These are phyloP conservation scores for Paecilomyces formosus DNA, from an alignment of 2,329 filamentous ascomycete genomes.

Conservation along the genomic window DNA sequence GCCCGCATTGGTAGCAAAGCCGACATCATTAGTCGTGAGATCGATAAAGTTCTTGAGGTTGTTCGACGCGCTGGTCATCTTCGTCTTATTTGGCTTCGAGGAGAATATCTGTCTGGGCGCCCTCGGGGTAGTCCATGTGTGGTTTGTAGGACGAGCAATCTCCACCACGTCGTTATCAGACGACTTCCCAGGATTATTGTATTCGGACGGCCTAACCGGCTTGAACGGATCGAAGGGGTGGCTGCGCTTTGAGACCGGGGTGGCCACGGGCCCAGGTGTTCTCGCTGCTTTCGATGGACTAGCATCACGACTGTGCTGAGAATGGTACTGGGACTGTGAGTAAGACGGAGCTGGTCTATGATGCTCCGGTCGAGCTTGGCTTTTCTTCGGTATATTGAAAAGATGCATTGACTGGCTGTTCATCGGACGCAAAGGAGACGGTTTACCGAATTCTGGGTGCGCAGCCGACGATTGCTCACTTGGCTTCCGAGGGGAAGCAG, in stretches of 20 bases:
- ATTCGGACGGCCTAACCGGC: conserved; percentile 28
- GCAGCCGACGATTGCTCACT: conserved; percentile 27
- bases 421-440: conserved; percentile 45
- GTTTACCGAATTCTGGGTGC: conserved; percentile 50
- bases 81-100: conserved; percentile 36
- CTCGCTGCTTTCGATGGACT: neutral
- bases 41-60: conserved; percentile 43
- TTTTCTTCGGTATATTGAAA: conserved; percentile 47
- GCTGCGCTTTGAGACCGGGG: conserved; percentile 2
- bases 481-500: conserved; percentile 26
- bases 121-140: conserved; percentile 41
- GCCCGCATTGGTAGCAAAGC: conserved; percentile 42
- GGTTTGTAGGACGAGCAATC: conserved; percentile 44
- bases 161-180: conserved; percentile 29
- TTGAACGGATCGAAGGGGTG: conserved; percentile 34
- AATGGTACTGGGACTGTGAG: conserved; percentile 12
- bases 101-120: conserved; percentile 47
- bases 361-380: conserved; percentile 44
- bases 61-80: conserved; percentile 33
- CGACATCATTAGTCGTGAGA: conserved; percentile 38
- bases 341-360: conserved; percentile 30
- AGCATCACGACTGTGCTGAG: conserved; percentile 6
- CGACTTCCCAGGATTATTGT: conserved; percentile 20
- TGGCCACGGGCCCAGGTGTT: neutral
- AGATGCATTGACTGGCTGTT: conserved; percentile 40